Percentiles rank a stretch among this genome's conserved stretches.
These are phyloP conservation scores for Phalaenopsis hybrid DNA, from an alignment of 116 monocot species.

Conservation along the genomic window DNA sequence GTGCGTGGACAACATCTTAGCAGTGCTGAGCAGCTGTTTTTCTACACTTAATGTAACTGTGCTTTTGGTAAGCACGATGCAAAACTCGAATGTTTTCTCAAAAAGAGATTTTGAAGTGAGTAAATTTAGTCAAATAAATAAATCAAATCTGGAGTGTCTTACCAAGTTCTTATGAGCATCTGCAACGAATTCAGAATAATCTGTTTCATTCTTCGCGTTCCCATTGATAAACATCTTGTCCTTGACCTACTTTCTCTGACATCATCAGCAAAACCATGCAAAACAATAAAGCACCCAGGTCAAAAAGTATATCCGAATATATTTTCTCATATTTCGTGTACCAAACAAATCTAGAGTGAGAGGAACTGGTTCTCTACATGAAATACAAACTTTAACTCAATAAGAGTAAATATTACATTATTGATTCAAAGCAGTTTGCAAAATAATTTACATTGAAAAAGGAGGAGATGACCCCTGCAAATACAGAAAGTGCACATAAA, in stretches of 20 bases:
- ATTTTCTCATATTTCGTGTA: background rate
- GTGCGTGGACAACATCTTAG: no score
- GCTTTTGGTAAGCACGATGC: no score
- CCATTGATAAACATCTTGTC: background rate
- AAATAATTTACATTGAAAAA: no score
- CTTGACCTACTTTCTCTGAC: background rate
- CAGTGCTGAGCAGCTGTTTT: no score
- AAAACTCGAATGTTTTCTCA: no score
- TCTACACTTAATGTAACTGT: no score
- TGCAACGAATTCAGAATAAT: background rate
- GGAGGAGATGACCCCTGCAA: no score
- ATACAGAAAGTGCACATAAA: no score
- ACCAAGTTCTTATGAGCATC: background rate
- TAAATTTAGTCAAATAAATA: background rate
- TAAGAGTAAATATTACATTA: no score
- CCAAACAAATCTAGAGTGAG: background rate
- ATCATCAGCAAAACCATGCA: background rate
- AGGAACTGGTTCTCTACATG: background rate
- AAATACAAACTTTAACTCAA: background rate
- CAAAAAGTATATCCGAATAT: background rate
- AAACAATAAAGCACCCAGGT: background rate
- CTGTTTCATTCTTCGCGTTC: background rate
- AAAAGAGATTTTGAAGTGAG: no score
- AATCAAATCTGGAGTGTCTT: background rate
- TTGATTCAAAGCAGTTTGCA: no score